Base-by-base conservation (phyloP, 1,284 basidiomycete genomes). In the Pyrrhoderma noxium region DNA sequence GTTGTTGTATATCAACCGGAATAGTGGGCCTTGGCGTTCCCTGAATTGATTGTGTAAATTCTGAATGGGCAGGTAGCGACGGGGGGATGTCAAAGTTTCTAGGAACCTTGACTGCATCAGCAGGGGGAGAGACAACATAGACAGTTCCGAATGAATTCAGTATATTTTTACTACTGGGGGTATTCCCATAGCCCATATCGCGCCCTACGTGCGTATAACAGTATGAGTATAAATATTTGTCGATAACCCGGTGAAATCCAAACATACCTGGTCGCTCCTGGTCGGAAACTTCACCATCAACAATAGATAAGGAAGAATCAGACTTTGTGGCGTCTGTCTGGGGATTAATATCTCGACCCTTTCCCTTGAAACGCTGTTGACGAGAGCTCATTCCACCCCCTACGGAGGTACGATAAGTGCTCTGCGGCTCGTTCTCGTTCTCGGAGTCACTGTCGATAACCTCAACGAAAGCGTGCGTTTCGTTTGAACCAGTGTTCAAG, bases 391-490 rank as follows among this genome's bases (percentile, higher is more conserved):
- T 31, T 35, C 41, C 25, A 31, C 11, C 11, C 27, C 7, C 27
- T 5, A 11, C 27, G 27, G 27, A 31, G 11, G 27, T 11, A 31
- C 11, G 27, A 11, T 5, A 11, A 31, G 27, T 5, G 25, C 8
- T 21, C 16, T 40, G 40, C 31, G 45, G 58, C 45, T 45, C 39
- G 56, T 65, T 37, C 25, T 61, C 64, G 43, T 60, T 47, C 51
- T 66, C 69, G 19, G 60, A 59, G 49, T 78, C 75, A 57, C 75
- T 79, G 34, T 73, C 74, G 21, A 86, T 60, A 23, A 74, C 69
- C 62, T 84, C 82, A 18, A 85, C 77, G 61, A 76, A 85, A 3
- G 78, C 82, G 64, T 83, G 81, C 44, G 69, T 71, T 34, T 65
- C 58, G 45, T 60, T 56, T 13, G 31, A 9, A 4, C 22, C 41